These are phyloP conservation scores for Auriscalpium vulgare DNA, from an alignment of 768 basidiomycete species.

Conservation along the genomic window DNA sequence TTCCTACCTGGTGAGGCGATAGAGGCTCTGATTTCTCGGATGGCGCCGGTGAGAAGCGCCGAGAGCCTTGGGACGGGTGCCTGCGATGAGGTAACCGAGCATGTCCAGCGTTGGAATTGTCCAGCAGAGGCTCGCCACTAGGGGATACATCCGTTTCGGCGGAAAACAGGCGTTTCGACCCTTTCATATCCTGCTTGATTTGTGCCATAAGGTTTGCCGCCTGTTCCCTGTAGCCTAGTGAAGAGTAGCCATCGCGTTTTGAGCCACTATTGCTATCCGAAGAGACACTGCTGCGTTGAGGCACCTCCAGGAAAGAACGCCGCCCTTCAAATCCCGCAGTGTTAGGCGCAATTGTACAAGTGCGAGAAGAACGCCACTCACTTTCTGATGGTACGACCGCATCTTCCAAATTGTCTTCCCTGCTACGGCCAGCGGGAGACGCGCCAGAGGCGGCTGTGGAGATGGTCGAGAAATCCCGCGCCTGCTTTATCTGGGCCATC, in stretches of 20 bases:
- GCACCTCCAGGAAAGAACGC: background rate
- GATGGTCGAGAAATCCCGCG: constrained; percentile 70
- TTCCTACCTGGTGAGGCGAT: constrained; percentile 18
- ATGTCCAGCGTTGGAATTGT: background rate
- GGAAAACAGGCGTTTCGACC: constrained; percentile 65
- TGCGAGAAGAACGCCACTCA: background rate
- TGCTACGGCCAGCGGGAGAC: constrained; percentile 13
- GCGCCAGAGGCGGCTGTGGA: constrained; percentile 49
- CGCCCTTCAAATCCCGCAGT: background rate
- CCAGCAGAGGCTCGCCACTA: constrained; percentile 3
- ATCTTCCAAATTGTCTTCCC: background rate
- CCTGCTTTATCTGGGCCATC: constrained; percentile 75
- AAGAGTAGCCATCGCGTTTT: constrained; percentile 40
- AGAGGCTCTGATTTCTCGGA: background rate
- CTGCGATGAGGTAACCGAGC: background rate
- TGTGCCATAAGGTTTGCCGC: constrained; percentile 81
- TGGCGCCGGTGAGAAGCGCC: background rate
- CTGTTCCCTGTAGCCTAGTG: constrained; percentile 63
- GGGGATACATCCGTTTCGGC: constrained; percentile 52
- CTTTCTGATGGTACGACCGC: too few species aligned
- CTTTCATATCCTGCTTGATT: constrained; percentile 72
- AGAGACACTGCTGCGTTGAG: background rate
- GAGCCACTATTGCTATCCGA: constrained; percentile 8
- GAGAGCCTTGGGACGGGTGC: constrained; percentile 3
- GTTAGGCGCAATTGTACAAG: background rate